These are phyloP conservation scores for Rhododendron simsii DNA, from an alignment of 148 eudicot species.

Conservation along the genomic window DNA sequence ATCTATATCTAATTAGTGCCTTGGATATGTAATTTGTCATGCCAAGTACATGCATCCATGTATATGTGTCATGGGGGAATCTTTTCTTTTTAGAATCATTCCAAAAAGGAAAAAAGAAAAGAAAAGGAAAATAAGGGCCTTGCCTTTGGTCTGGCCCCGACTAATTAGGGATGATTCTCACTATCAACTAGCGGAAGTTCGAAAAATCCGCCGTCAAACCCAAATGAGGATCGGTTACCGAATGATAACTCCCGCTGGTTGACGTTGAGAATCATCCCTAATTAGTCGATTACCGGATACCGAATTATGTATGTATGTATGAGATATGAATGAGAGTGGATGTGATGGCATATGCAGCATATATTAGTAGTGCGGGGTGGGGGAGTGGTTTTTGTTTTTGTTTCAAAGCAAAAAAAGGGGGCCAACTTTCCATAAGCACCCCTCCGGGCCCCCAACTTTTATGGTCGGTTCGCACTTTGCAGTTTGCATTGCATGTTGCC, in stretches of 20 bases:
- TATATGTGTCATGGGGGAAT: too few species aligned
- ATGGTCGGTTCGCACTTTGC: not conserved
- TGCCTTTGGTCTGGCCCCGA: too few species aligned
- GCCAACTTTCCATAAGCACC: conserved; percentile 9
- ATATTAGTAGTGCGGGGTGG: conserved; percentile 10
- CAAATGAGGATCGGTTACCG: too few species aligned
- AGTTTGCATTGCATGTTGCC: conserved; percentile 9
- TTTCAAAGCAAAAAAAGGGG: conserved; percentile 10
- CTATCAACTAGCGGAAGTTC: too few species aligned
- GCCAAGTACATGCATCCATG: not conserved
- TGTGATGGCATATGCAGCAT: not conserved
- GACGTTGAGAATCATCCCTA: too few species aligned
- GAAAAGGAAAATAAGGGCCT: too few species aligned
- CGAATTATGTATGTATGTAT: not conserved
- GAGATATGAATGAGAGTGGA: not conserved
- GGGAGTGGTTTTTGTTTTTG: not conserved
- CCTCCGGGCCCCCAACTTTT: not conserved
- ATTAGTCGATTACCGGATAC: too few species aligned
- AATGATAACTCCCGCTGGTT: too few species aligned
- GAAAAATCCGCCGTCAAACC: too few species aligned
- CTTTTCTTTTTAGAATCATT: too few species aligned
- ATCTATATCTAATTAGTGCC: not conserved
- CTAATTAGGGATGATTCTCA: too few species aligned
- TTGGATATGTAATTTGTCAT: not conserved
- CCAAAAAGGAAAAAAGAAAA: too few species aligned